Conservation (phyloP, 2,329 filamentous ascomycete genomes). For the Cladorrhinum sp. region DNA sequence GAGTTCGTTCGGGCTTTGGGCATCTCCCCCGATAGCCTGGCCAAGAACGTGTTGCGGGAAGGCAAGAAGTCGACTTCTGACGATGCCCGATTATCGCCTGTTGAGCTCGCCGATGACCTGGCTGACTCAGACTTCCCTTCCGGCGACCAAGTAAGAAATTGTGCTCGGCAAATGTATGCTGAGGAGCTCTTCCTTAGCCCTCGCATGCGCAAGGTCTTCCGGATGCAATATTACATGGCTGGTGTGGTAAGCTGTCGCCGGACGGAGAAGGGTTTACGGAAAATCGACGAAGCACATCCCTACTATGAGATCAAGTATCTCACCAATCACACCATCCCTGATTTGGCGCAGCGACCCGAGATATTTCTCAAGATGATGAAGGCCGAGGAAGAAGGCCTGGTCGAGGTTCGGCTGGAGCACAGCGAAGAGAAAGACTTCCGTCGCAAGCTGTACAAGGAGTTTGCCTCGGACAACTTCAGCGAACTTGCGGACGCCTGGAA, state of each 20-base stretch:
- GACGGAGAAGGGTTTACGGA: slow-evolving; percentile 89
- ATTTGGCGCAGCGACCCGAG: slow-evolving; percentile 80
- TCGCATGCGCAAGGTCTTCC: slow-evolving; percentile 82
- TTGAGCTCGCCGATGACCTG: slow-evolving; percentile 81
- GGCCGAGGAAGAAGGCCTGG: slow-evolving; percentile 87
- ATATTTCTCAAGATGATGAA: slow-evolving; percentile 96
- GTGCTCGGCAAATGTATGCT: slow-evolving; percentile 82
- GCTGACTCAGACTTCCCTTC: slow-evolving; percentile 72
- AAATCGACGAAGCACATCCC: slow-evolving; percentile 91
- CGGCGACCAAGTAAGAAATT: slow-evolving; percentile 69
- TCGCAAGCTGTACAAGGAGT: slow-evolving; percentile 73
- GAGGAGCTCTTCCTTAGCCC: slow-evolving; percentile 89
- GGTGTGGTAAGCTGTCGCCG: slow-evolving; percentile 83
- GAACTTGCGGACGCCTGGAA: slow-evolving; percentile 96
- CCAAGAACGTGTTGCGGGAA: slow-evolving; percentile 77
- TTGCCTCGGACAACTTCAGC: slow-evolving; percentile 93
- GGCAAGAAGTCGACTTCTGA: slow-evolving; percentile 80
- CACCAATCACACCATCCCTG: slow-evolving; percentile 78
- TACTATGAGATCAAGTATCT: slow-evolving; percentile 99
- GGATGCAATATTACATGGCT: slow-evolving; percentile 77
- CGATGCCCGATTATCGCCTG: slow-evolving; percentile 74
- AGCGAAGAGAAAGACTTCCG: slow-evolving; percentile 74
- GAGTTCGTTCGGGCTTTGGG: slow-evolving; percentile 85
- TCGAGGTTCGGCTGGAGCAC: slow-evolving; percentile 79
- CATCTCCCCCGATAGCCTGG: slow-evolving; percentile 83